phyloP scores from a whole-genome alignment of 352 stramenopile genomes.

The Pythium biforme region DNA sequence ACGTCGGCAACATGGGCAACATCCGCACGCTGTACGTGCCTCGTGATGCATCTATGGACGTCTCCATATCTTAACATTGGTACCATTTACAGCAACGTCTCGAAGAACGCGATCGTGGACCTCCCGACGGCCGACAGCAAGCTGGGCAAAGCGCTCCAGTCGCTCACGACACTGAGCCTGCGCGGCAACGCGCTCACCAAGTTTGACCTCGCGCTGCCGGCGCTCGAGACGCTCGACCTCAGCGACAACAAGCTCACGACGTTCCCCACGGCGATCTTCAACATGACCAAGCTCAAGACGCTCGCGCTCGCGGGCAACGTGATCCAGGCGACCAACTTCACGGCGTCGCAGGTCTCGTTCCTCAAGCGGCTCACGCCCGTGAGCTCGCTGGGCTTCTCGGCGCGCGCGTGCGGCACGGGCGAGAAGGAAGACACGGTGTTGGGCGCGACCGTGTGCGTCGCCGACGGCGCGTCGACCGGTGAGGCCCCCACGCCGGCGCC shows the following conservation, averaged over 20 bases:
- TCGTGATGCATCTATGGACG: too few species aligned
- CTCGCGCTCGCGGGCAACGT: slow-evolving; percentile 60
- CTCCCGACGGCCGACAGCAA: slow-evolving; percentile 33
- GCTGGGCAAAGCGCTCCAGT: slow-evolving; percentile 38
- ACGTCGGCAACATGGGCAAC: slow-evolving; percentile 52
- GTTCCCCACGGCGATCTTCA: slow-evolving; percentile 46
- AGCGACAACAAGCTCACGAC: slow-evolving; percentile 27
- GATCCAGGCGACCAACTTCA: slow-evolving; percentile 44
- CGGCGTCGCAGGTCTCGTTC: slow-evolving; percentile 17
- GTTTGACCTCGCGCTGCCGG: slow-evolving; percentile 34
- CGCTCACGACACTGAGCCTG: slow-evolving; percentile 47
- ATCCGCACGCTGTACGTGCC: slow-evolving; percentile 48
- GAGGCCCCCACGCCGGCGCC: neutral
- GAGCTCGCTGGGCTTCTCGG: slow-evolving; percentile 45
- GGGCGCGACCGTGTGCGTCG: slow-evolving; percentile 56
- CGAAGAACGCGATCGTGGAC: slow-evolving; percentile 56
- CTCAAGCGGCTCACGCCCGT: slow-evolving; percentile 26
- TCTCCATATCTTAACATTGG: too few species aligned
- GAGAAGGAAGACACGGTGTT: slow-evolving; percentile 43
- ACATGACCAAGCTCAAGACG: slow-evolving; percentile 66
- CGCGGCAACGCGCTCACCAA: slow-evolving; percentile 49
- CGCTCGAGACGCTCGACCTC: slow-evolving; percentile 20
- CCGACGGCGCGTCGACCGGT: neutral
- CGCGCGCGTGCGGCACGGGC: slow-evolving; percentile 34
- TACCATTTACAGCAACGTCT: slow-evolving; percentile 39